These are phyloP conservation scores for Tetrapisispora pingtungensis DNA, from an alignment of 805 yeast genomes.

Conservation along the genomic window DNA sequence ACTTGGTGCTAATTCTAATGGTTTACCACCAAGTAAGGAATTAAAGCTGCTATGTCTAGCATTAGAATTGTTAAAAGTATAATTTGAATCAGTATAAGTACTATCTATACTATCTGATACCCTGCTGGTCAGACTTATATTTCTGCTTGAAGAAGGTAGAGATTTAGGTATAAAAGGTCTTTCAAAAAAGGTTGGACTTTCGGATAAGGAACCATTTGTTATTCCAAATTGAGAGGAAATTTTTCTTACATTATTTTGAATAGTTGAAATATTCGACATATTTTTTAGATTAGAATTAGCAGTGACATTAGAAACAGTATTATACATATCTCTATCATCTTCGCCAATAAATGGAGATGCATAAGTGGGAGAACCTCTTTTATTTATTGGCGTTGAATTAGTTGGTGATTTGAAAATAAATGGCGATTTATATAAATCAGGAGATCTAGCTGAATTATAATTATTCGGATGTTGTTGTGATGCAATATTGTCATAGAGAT, in stretches of 20 bases:
- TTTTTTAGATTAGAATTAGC: neutral
- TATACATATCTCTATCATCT: neutral
- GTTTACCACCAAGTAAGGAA: slow-evolving; percentile 26
- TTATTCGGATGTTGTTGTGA: slow-evolving; percentile 5
- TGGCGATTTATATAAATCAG: slow-evolving; percentile 9
- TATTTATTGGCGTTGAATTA: neutral
- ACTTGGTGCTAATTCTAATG: slow-evolving; percentile 26
- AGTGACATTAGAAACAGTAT: neutral
- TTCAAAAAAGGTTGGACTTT: slow-evolving; percentile 7
- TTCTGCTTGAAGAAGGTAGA: slow-evolving; percentile 10
- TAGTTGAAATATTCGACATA: neutral
- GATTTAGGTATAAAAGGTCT: slow-evolving; percentile 14
- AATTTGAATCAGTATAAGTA: slow-evolving; percentile 26
- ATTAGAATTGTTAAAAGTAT: slow-evolving; percentile 25
- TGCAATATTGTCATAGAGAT: slow-evolving; percentile 1
- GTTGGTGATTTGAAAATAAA: slow-evolving; percentile 9
- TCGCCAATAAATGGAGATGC: slow-evolving; percentile 10
- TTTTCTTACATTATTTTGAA: neutral
- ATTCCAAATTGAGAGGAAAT: neutral
- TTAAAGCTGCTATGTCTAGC: slow-evolving; percentile 27
- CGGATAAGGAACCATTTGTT: neutral
- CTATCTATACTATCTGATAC: slow-evolving; percentile 26
- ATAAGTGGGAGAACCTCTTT: neutral
- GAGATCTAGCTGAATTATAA: neutral
- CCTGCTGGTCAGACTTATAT: slow-evolving; percentile 17